A percentile compares a stretch with the other conserved stretches of the same genome.
phyloP scores from a whole-genome alignment of 176 grass and related monocot genomes.

The Eragrostis curvula region DNA sequence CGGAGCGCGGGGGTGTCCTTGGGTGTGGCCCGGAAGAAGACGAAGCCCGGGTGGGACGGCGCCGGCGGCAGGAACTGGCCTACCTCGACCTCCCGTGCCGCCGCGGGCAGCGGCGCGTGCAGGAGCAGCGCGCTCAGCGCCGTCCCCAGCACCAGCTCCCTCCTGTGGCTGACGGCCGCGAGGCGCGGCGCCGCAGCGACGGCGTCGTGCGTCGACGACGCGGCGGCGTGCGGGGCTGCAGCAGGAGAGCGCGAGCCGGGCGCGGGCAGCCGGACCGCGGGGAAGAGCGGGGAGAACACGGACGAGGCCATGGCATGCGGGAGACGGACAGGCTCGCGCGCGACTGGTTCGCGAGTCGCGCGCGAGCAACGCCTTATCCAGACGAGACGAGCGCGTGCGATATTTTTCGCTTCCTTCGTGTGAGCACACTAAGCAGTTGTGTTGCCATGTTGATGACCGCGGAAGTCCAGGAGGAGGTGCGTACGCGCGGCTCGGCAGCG shows the following conservation, averaged over 20 bases:
- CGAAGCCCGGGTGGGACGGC: conserved; percentile 66
- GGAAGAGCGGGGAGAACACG: conserved; percentile 43
- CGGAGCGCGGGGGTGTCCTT: conserved; percentile 96
- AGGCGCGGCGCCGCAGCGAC: conserved; percentile 7
- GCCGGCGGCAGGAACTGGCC: conserved; percentile 76
- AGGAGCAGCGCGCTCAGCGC: conserved; percentile 54
- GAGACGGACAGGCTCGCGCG: background rate
- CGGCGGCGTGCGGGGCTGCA: background rate
- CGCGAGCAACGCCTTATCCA: conserved; percentile 60
- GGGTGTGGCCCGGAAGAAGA: conserved; percentile 77
- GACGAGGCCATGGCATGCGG: conserved; percentile 46
- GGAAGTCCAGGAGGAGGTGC: background rate
- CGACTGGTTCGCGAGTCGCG: conserved; percentile 42
- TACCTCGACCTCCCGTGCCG: conserved; percentile 80
- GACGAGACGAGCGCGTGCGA: background rate
- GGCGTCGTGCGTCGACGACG: conserved; percentile 17
- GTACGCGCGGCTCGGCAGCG: conserved; percentile 47
- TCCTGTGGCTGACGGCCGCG: conserved; percentile 43
- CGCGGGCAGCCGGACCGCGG: conserved; percentile 35
- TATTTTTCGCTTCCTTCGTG: conserved; percentile 23
- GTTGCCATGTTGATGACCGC: background rate
- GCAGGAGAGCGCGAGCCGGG: conserved; percentile 2
- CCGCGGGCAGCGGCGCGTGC: conserved; percentile 35
- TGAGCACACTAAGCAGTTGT: background rate
- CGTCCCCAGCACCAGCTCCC: conserved; percentile 61